phyloP scores from a whole-genome alignment of 495 filamentous ascomycete species.

The Viridothelium virens region DNA sequence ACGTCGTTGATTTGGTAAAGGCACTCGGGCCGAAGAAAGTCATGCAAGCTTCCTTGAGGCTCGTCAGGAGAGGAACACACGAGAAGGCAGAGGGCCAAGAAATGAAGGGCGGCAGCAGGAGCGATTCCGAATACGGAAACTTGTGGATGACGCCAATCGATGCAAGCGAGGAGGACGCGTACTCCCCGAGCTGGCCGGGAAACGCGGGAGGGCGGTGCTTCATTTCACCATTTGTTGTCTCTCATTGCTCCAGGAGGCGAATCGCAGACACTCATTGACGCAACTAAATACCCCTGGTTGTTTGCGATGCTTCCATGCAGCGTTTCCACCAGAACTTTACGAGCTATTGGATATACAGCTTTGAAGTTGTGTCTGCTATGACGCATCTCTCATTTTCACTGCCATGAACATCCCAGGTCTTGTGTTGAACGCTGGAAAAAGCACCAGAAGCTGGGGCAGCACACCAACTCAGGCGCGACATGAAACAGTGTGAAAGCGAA shows the following conservation, averaged over 20 bases:
- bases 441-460: not conserved
- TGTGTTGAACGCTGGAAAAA: no score
- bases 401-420: no score
- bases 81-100: conserved; percentile 2
- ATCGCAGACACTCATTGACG: conserved; percentile 7
- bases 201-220: not conserved
- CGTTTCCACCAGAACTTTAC: no score
- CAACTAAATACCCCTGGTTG: not conserved
- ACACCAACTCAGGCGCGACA: not conserved
- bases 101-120: not conserved
- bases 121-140: not conserved
- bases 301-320: no score
- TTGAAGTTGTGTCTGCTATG: not conserved
- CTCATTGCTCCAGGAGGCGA: not conserved
- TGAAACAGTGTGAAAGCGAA: not conserved
- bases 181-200: not conserved
- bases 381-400: not conserved
- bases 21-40: not conserved
- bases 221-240: conserved; percentile 8
- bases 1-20: not conserved
- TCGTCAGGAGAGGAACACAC: not conserved
- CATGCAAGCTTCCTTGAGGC: not conserved
- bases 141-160: not conserved
- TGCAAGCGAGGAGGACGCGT: not conserved
- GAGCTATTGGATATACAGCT: not conserved